Evolutionary conservation across 2,329 filamentous ascomycete genomes (phyloP).

Genomic region (Monosporascus sp.): DNA sequence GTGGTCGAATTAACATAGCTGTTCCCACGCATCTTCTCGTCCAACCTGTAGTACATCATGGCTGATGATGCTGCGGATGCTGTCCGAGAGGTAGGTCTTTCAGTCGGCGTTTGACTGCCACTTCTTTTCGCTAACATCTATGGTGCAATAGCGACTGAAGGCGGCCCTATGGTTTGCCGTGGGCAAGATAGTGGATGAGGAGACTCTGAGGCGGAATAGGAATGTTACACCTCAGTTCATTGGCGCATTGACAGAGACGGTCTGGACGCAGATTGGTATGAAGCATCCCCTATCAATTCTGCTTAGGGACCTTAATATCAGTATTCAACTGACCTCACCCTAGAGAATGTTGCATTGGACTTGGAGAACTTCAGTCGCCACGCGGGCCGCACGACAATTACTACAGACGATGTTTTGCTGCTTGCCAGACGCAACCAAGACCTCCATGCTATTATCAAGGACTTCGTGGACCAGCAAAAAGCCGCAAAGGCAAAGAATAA

Average conservation of each 20-base stretch:
- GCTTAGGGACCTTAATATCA: not conserved
- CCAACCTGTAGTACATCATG: conserved; percentile 14
- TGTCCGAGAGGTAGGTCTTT: conserved; percentile 21
- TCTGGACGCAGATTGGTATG: conserved; percentile 71
- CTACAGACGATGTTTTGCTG: conserved; percentile 81
- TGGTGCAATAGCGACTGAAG: conserved; percentile 62
- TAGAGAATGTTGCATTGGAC: conserved; percentile 53
- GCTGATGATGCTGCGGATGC: conserved; percentile 26
- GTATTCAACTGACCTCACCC: conserved; percentile 2
- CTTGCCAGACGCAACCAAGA: conserved; percentile 84
- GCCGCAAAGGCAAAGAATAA: conserved; percentile 36
- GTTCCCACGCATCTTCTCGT: not conserved
- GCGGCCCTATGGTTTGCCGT: conserved; percentile 79
- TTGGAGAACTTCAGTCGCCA: conserved; percentile 62
- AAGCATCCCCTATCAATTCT: conserved; percentile 1
- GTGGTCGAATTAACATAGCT: not conserved
- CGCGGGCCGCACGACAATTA: conserved; percentile 74
- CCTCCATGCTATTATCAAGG: conserved; percentile 68
- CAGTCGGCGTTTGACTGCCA: not conserved
- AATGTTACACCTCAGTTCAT: conserved; percentile 94
- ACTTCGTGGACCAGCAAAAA: conserved; percentile 59
- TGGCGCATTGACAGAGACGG: conserved; percentile 67
- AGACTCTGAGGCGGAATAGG: conserved; percentile 65
- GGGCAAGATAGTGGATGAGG: conserved; percentile 83
- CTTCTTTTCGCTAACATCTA: conserved; percentile 2